These are phyloP conservation scores for Rhodotorula sp. DNA, from an alignment of 1,284 basidiomycete genomes.

Conservation along the genomic window DNA sequence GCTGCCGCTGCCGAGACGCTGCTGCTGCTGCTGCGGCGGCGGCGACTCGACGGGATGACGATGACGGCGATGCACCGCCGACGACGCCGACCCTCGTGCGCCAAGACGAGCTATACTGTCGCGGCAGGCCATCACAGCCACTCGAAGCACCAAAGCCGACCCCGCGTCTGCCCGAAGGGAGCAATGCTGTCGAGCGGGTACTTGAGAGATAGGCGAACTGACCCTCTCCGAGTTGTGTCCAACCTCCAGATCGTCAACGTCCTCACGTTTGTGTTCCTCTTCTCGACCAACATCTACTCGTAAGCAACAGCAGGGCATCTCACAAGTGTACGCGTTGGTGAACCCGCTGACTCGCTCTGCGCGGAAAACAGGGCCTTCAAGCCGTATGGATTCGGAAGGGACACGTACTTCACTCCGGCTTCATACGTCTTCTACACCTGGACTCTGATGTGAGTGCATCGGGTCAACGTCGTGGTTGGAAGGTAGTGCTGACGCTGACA, in stretches of 20 bases:
- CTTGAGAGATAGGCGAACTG: not conserved
- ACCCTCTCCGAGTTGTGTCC: not conserved
- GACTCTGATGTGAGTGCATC: conserved; percentile 34
- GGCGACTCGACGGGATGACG: too few relatives aligned
- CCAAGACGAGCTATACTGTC: too few relatives aligned
- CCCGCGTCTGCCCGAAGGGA: not conserved
- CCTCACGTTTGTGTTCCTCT: conserved; percentile 39
- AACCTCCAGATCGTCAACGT: conserved; percentile 21
- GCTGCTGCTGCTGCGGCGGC: too few relatives aligned
- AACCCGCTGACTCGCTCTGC: too few relatives aligned
- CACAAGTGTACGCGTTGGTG: too few relatives aligned
- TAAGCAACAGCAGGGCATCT: not conserved
- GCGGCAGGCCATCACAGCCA: not conserved
- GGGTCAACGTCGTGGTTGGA: too few relatives aligned
- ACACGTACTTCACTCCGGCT: conserved; percentile 42
- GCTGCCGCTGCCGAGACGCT: too few relatives aligned
- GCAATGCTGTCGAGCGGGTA: not conserved
- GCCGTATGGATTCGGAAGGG: conserved; percentile 18
- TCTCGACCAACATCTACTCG: conserved; percentile 40
- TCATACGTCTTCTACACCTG: conserved; percentile 34
- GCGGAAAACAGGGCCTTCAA: conserved; percentile 6
- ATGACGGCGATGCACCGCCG: too few relatives aligned
- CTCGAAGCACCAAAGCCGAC: not conserved
- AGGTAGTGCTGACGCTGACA: not conserved
- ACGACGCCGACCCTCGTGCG: too few relatives aligned